Base-by-base conservation (phyloP, 768 basidiomycete species). In the Mycena sanguinolenta region DNA sequence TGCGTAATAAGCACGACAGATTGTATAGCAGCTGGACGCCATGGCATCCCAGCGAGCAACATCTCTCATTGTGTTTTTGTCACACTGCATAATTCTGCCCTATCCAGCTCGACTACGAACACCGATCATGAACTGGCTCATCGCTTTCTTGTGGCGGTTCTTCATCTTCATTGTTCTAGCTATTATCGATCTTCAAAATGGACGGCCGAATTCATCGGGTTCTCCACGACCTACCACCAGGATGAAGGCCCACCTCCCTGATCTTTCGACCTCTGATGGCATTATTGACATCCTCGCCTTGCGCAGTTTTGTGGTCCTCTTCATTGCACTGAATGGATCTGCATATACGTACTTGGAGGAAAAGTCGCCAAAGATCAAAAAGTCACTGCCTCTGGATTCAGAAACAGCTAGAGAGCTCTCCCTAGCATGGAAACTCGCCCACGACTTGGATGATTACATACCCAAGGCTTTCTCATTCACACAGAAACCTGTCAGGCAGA, bases 281-380 rank as follows among this genome's bases (percentile, higher is more conserved):
- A 25, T 63, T 3, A n/a, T 63, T 4, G 49, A 63, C 25, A 1
- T 63, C 2, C 34, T 63, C 0, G 58, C 58, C 16, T 39, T 59
- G 9, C 58, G 58, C 5, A 59, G 58, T 38, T 59, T 42, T 44
- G 61, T 63, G 3, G 25, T 63, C 4, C 36, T 63, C 2, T 52
- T 61, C 21, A 12, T 61, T 1, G 50, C 50, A 3, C 6, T 63
- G 2, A 50, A 3, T 9, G 32, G 30, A 4, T 36, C 49, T 3
- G 19, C 7, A 6, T 42, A 42, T 19, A 39, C 58, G 16, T 44
- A 59, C 19, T 32, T 12, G 2, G 3, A 13, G 13, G 10, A 42
- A 1, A 12, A 19, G 4, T 4, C 32, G 6, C 32, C n/a, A 2
- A 32, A 19, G 21, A 8, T 7, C 14, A 19, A 23, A 32, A 34